Evolutionary conservation across 441 rosid genomes (phyloP).

Genomic region (Pelargonium cotyledonis): DNA sequence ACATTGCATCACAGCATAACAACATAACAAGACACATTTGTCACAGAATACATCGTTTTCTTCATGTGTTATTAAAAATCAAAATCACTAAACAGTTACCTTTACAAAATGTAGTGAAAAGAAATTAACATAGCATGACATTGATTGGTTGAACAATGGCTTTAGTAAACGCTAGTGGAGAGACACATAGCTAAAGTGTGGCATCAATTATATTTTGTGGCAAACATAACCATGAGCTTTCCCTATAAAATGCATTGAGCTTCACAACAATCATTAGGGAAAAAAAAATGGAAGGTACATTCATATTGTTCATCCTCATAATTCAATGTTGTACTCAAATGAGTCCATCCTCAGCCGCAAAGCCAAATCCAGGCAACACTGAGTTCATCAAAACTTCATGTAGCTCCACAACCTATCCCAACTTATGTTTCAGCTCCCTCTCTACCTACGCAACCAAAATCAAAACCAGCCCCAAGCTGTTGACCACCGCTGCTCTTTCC

Average conservation of each 20-base stretch:
- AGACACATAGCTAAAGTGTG: neutral
- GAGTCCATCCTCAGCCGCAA: neutral
- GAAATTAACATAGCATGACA: neutral
- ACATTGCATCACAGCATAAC: too few species aligned
- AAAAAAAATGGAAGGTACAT: neutral
- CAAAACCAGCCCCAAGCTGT: constrained; percentile 35
- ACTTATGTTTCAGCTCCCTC: constrained; percentile 54
- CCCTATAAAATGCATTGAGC: neutral
- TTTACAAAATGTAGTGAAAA: neutral
- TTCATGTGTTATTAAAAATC: neutral
- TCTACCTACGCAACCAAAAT: constrained; percentile 47
- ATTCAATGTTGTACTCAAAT: neutral
- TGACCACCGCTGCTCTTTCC: constrained; percentile 49
- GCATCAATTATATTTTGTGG: neutral
- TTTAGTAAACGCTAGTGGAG: neutral
- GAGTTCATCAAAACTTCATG: constrained; percentile 61
- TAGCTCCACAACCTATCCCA: constrained; percentile 45
- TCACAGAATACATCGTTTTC: too few species aligned
- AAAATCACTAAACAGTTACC: neutral
- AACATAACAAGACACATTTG: too few species aligned
- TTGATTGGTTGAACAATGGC: neutral
- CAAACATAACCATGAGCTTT: neutral
- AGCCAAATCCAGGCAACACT: constrained; percentile 15
- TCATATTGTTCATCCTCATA: neutral
- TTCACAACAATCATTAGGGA: neutral